These are phyloP conservation scores for Saccharata proteae DNA, from an alignment of 2,329 filamentous ascomycete species.

Conservation along the genomic window DNA sequence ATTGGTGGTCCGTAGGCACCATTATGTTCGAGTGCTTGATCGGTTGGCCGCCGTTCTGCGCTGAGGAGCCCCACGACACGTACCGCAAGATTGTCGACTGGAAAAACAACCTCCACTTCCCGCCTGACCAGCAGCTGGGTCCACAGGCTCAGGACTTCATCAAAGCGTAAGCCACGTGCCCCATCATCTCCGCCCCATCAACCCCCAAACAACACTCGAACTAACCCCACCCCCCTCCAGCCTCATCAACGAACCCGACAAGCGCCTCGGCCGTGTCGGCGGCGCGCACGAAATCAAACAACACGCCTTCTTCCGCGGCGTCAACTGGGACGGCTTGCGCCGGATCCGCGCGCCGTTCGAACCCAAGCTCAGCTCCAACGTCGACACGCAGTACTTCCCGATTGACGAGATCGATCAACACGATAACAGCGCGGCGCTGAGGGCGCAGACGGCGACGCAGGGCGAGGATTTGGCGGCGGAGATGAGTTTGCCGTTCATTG, in stretches of 20 bases:
- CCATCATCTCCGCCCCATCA: not conserved
- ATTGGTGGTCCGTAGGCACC: constrained; percentile 98
- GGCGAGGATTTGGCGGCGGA: constrained; percentile 72
- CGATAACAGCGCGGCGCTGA: constrained; percentile 77
- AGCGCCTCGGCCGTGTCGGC: constrained; percentile 70
- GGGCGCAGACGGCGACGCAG: constrained; percentile 66
- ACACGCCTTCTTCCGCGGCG: constrained; percentile 92
- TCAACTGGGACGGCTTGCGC: constrained; percentile 86
- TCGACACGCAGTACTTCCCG: constrained; percentile 97
- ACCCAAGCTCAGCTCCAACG: constrained; percentile 80
- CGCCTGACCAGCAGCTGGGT: constrained; percentile 82
- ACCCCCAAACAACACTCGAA: not conserved
- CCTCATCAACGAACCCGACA: constrained; percentile 86
- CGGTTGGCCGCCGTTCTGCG: constrained; percentile 97
- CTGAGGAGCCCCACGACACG: constrained; percentile 92
- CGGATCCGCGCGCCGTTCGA: constrained; percentile 93
- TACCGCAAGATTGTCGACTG: constrained; percentile 99
- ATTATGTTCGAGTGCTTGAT: constrained; percentile 99
- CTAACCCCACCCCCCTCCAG: constrained; percentile 39
- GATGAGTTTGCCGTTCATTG: constrained; percentile 92
- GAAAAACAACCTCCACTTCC: constrained; percentile 91
- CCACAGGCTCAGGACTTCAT: constrained; percentile 86
- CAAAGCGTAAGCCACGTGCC: constrained; percentile 52
- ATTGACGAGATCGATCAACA: constrained; percentile 97
- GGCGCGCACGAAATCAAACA: constrained; percentile 86